Percentiles rank a stretch among this genome's conserved stretches.
Conservation (phyloP, 2,329 filamentous ascomycete species). For the Phialophora chinensis region DNA sequence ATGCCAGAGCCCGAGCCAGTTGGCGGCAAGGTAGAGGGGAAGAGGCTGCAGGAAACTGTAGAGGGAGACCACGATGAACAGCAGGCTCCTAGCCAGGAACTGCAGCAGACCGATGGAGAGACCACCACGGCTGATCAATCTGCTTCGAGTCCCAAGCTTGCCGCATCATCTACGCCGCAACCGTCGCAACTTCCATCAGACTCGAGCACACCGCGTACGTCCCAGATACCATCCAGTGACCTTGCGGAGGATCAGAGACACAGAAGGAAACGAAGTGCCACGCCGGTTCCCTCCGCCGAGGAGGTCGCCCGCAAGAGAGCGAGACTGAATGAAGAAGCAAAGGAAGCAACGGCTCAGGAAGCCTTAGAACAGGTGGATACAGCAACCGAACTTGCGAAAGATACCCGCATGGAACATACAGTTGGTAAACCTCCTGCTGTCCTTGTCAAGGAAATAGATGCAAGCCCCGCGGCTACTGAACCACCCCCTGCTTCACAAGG, state of each 20-base stretch:
- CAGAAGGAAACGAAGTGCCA: constrained; percentile 70
- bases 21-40: constrained; percentile 1
- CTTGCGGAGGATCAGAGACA: constrained; percentile 64
- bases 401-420: constrained; percentile 24
- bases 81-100: neutral
- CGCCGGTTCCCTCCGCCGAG: constrained; percentile 62
- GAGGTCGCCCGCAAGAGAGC: constrained; percentile 63
- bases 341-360: constrained; percentile 37
- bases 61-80: constrained; percentile 11
- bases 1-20: constrained; percentile 6
- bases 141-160: neutral
- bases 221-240: constrained; percentile 39
- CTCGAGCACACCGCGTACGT: constrained; percentile 21
- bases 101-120: neutral
- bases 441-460: constrained; percentile 40
- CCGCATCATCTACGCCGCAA: constrained; percentile 3
- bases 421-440: neutral
- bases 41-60: constrained; percentile 6
- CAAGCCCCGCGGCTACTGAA: constrained; percentile 42
- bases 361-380: constrained; percentile 31
- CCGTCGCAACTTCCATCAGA: constrained; percentile 8
- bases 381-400: constrained; percentile 36
- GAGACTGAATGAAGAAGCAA: constrained; percentile 48
- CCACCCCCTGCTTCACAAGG: neutral
- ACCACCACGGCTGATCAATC: neutral